Evolutionary conservation across 2,329 filamentous ascomycete species (phyloP).

Genomic region (Hypoxylon sp.): DNA sequence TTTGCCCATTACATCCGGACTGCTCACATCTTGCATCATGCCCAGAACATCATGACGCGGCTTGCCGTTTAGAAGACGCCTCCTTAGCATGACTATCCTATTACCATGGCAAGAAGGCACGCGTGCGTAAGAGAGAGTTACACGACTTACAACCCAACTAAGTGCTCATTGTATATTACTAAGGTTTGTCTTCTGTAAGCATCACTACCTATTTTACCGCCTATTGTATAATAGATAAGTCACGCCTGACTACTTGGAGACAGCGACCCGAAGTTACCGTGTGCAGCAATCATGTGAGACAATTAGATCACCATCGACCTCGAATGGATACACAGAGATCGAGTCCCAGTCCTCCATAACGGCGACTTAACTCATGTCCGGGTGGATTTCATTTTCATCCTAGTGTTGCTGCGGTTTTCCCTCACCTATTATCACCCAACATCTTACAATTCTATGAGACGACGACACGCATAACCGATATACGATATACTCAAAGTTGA

Average conservation of each 20-base stretch:
- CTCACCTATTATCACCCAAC: background rate
- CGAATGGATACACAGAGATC: constrained; percentile 1
- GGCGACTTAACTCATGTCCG: background rate
- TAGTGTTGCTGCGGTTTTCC: background rate
- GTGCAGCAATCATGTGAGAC: background rate
- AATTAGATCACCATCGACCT: background rate
- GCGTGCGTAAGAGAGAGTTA: constrained; percentile 15
- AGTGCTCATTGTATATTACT: background rate
- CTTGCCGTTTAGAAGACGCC: constrained; percentile 21
- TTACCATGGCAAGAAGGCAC: constrained; percentile 7
- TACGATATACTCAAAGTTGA: background rate
- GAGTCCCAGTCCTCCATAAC: background rate
- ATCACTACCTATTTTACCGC: background rate
- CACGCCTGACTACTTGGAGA: background rate
- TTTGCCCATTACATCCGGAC: constrained; percentile 19
- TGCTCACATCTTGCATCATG: constrained; percentile 36
- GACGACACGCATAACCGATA: background rate
- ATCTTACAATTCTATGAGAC: background rate
- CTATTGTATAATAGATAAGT: constrained; percentile 2
- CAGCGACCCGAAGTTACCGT: background rate
- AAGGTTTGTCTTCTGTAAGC: background rate
- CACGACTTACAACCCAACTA: constrained; percentile 16
- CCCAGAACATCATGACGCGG: constrained; percentile 36
- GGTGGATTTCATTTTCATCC: background rate
- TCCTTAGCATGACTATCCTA: constrained; percentile 21